A percentile compares a stretch with the other conserved stretches of the same genome.
Evolutionary conservation across 2,329 filamentous ascomycete genomes (phyloP).

Genomic region (Alternaria sp.): DNA sequence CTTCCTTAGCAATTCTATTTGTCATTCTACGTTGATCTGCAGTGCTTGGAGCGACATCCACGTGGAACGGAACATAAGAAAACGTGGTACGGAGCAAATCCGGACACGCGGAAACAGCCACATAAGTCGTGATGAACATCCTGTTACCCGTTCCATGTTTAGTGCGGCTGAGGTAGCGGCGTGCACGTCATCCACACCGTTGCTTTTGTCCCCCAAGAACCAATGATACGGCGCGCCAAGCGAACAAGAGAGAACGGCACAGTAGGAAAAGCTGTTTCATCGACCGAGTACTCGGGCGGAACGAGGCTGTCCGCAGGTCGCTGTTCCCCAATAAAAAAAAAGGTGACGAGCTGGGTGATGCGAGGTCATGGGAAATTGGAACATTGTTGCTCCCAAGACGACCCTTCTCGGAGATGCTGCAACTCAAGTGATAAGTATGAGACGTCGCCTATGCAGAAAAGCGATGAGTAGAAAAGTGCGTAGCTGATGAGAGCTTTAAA

Average conservation of each 20-base stretch:
- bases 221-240: not conserved
- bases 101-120: not conserved
- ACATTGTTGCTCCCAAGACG: too few relatives aligned
- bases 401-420: too few relatives aligned
- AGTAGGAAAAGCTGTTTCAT: conserved; percentile 2
- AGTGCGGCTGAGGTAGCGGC: not conserved
- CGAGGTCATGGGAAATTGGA: too few relatives aligned
- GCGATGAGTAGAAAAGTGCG: too few relatives aligned
- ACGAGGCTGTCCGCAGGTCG: not conserved
- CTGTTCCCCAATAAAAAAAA: too few relatives aligned
- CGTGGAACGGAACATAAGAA: conserved; percentile 10
- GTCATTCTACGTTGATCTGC: conserved; percentile 9
- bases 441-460: too few relatives aligned
- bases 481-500: too few relatives aligned
- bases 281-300: conserved; percentile 1
- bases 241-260: not conserved
- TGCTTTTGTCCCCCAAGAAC: not conserved
- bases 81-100: conserved; percentile 3
- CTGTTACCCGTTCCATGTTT: not conserved
- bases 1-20: conserved; percentile 4
- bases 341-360: too few relatives aligned
- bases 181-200: not conserved
- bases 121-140: not conserved
- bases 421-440: too few relatives aligned
- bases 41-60: not conserved